Conservation (phyloP, 2,329 filamentous ascomycete species). For the Arachnomyces sp. region DNA sequence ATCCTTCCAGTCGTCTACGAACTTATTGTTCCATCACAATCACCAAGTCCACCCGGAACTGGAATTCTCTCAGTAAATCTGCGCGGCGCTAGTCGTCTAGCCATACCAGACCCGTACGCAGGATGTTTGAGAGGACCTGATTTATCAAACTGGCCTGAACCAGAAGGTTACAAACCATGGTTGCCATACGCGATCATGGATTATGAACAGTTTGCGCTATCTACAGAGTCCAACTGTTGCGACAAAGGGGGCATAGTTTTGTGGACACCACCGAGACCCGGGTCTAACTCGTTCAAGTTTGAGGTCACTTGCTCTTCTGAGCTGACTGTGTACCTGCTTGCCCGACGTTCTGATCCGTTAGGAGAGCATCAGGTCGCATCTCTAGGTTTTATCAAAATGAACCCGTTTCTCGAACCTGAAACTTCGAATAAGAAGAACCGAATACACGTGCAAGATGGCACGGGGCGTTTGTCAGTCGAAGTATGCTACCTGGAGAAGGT, state of each 20-base stretch:
- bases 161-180: conserved; percentile 2
- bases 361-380: conserved; percentile 3
- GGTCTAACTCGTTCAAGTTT: conserved; percentile 1
- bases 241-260: background rate
- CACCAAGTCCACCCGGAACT: conserved; percentile 1
- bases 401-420: conserved; percentile 4
- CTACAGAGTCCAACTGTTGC: conserved; percentile 4
- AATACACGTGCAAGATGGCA: conserved; percentile 4
- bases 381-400: conserved; percentile 5
- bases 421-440: too few species aligned
- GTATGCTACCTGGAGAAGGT: conserved; percentile 3
- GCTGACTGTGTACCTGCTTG: conserved; percentile 5
- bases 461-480: background rate
- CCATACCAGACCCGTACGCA: conserved; percentile 5
- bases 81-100: background rate
- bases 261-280: conserved; percentile 1
- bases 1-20: conserved; percentile 1
- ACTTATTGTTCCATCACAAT: conserved; percentile 5
- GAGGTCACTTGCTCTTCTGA: conserved; percentile 5
- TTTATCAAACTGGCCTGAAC: background rate
- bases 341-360: conserved; percentile 4
- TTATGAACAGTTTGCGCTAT: conserved; percentile 5
- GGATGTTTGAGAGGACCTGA: background rate
- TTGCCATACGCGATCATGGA: conserved; percentile 6
- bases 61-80: conserved; percentile 6